Base-by-base conservation (phyloP, 2,329 filamentous ascomycete species). In the Graphilbum fragrans region DNA sequence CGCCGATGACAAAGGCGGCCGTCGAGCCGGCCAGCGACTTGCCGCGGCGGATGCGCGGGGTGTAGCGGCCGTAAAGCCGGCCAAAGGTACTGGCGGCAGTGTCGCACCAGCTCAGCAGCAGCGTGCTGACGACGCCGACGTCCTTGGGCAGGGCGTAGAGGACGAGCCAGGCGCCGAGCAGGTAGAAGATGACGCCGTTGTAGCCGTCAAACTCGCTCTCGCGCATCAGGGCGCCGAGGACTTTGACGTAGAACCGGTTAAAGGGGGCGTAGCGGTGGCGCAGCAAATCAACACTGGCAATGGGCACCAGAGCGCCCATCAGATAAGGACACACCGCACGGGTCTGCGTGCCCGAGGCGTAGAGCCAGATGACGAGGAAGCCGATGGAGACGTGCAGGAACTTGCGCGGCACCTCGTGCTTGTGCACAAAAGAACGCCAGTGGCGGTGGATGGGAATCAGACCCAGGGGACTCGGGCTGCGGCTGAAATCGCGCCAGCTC, bases 181-280 rank as follows among this genome's bases (percentile, higher is more conserved):
- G 76, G 62, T 96, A 98, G 69, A 85, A 95, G 50, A 98, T 93
- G 51, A 96, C 90, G 40, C 92, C 92, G 58, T 98, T 98, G 71
- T 86, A 98, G 39, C 87, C 86, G 37, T 80, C 72, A 51, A 90
- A 94, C 63, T 98, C 92, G 49, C 83, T 92, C 66, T 98, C 92
- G 41, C 92, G 84, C 92, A 98, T 98, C 52, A 98, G 70, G 1
- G 88, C 86, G 37, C 92, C 92, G 14, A 96, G 65, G 31, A 76
- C 72, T 43, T 74, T 77, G 52, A 96, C 90, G 61, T 96, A 98
- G 43, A 94, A 58, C 31, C 80, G 73, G 60, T 98, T 98, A 55
- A 98, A 74, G 1, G 78, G 72, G 45, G 82, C 75, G 52, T 79
- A 92, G 51, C 78, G 77, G 62, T 95, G 88, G 40, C 92, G 84